Evolutionary conservation across 495 filamentous ascomycete genomes (phyloP).

Genomic region (Talaromyces stipitatus): DNA sequence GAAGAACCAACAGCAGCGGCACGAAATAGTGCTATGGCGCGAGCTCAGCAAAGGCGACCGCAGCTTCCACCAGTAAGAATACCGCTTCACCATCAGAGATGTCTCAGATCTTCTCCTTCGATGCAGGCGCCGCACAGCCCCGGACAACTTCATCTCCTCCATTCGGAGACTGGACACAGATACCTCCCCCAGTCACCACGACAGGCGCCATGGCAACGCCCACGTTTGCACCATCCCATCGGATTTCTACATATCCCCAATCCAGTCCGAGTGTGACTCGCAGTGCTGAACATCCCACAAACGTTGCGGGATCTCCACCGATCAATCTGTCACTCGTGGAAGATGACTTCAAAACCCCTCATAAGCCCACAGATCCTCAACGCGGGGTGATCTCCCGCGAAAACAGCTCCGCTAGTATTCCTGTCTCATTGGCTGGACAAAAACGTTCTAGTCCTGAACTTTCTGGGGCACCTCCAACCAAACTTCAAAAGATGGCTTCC

Average conservation of each 20-base stretch:
- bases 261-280: slow-evolving; percentile 47
- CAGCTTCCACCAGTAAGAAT: slow-evolving; percentile 1
- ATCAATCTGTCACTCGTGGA: slow-evolving; percentile 71
- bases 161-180: slow-evolving; percentile 34
- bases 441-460: slow-evolving; percentile 25
- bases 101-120: slow-evolving; percentile 12
- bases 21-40: slow-evolving; percentile 42
- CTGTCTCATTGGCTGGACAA: neutral
- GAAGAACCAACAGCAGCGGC: slow-evolving; percentile 35
- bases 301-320: slow-evolving; percentile 32
- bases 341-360: slow-evolving; percentile 48
- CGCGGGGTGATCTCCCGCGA: slow-evolving; percentile 6
- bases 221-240: slow-evolving; percentile 19
- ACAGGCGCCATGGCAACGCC: slow-evolving; percentile 26
- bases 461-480: slow-evolving; percentile 28
- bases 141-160: slow-evolving; percentile 27
- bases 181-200: slow-evolving; percentile 20
- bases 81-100: slow-evolving; percentile 18
- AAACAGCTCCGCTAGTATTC: slow-evolving; percentile 15
- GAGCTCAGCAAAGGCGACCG: slow-evolving; percentile 28
- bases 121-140: slow-evolving; percentile 9
- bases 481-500: slow-evolving; percentile 32
- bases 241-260: slow-evolving; percentile 33
- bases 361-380: slow-evolving; percentile 9
- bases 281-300: slow-evolving; percentile 18